Base-by-base conservation (phyloP, 2,329 filamentous ascomycete species). In the Rutstroemia sp. region DNA sequence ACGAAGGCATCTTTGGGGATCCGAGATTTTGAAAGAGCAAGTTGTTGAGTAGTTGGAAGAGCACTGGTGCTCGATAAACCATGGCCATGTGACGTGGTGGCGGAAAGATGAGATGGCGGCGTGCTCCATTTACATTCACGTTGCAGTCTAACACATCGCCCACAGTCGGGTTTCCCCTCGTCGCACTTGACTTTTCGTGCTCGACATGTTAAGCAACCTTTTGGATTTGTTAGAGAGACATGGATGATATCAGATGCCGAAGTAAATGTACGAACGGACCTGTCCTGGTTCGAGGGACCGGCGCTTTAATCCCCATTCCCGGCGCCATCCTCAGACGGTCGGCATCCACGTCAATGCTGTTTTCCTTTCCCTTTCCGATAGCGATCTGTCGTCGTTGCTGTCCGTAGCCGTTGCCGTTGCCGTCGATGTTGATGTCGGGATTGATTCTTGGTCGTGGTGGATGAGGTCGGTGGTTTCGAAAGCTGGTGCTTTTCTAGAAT, bases 111-210 rank as follows among this genome's bases (percentile, higher is more conserved):
- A 39, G 54, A 30, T 5, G 54, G 48, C 47, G 54, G 48, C 19
- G 48, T 46, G 19, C 62, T 65, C 66, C 66, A 68, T 8, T 54
- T 60, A 53, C 66, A 68, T 39, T 66, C 61, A 48, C 63, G 51
- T 50, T 67, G 60, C 8, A 68, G 61, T 16, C 65, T 58, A 8
- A 60, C 48, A 50, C 67, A 70, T 10, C 67, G 57, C 12, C 73
- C 74, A 83, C 83, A 86, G 66, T 78, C 75, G 16, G 83, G 83
- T 63, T 85, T 86, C 17, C 78, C 76, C 69, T 87, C 84, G 64
- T 87, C 83, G 62, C 84, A 87, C 71, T 87, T 87, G 76, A 87
- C 86, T 74, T 87, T 87, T 54, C 83, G 75, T 67, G 82, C 84
- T 50, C 84, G 77, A 65, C 83, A 87, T 9, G 83, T 87, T 55